A percentile compares a stretch with the other conserved stretches of the same genome.
These are phyloP conservation scores for Monascus purpureus DNA, from an alignment of 495 filamentous ascomycete genomes.

Conservation along the genomic window DNA sequence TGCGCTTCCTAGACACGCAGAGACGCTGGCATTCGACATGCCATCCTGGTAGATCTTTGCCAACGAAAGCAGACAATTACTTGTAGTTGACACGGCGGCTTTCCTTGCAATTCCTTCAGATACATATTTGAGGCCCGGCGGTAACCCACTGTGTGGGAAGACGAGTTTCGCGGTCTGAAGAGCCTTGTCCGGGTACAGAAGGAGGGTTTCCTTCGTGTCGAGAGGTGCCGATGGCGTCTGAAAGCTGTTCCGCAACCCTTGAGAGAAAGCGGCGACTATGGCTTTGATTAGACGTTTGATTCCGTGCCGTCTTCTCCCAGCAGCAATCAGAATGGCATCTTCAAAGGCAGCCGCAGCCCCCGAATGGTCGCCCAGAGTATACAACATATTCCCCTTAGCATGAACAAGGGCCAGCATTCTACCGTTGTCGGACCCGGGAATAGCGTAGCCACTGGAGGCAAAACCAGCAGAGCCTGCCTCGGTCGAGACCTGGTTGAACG, in stretches of 20 bases:
- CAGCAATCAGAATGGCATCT: slow-evolving; percentile 80
- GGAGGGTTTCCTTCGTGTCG: slow-evolving; percentile 43
- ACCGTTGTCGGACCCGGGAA: slow-evolving; percentile 82
- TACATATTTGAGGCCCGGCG: slow-evolving; percentile 72
- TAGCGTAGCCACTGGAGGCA: slow-evolving; percentile 72
- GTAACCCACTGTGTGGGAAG: slow-evolving; percentile 61
- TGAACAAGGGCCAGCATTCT: slow-evolving; percentile 85
- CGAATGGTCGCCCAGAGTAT: slow-evolving; percentile 72
- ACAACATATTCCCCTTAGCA: slow-evolving; percentile 97
- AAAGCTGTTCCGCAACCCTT: slow-evolving; percentile 19
- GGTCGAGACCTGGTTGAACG: slow-evolving; percentile 12
- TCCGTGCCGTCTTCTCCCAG: slow-evolving; percentile 55
- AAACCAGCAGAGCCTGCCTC: slow-evolving; percentile 40
- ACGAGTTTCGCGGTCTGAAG: slow-evolving; percentile 73
- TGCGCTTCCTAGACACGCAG: neutral
- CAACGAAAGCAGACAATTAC: slow-evolving; percentile 86
- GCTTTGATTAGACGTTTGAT: slow-evolving; percentile 69
- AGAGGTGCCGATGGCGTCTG: slow-evolving; percentile 10
- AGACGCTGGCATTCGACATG: slow-evolving; percentile 46
- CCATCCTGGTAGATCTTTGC: slow-evolving; percentile 98
- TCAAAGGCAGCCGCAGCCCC: slow-evolving; percentile 86
- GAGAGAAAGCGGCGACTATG: slow-evolving; percentile 59
- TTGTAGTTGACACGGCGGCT: slow-evolving; percentile 82
- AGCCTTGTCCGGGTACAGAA: slow-evolving; percentile 74
- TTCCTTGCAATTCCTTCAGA: slow-evolving; percentile 57